Percentiles rank a stretch among this genome's conserved stretches.
These are phyloP conservation scores for Prasinococcaceae sp. DNA, from an alignment of 139 green algal species.

Conservation along the genomic window DNA sequence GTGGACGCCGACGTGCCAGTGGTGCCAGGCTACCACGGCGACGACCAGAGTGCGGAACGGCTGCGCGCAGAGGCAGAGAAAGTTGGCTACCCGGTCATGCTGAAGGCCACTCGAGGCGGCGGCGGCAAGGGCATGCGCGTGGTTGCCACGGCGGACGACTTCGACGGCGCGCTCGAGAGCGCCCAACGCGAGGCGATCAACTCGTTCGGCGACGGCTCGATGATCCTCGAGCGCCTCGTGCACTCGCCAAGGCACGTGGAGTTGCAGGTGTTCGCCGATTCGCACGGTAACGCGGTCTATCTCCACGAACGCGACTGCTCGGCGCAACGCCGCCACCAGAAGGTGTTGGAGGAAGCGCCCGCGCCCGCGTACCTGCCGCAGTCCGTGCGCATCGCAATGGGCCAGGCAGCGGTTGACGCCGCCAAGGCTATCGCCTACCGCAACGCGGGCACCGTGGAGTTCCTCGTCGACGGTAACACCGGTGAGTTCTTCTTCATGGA, in stretches of 20 bases:
- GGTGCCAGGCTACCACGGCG: conserved; percentile 57
- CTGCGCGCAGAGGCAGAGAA: conserved; percentile 20
- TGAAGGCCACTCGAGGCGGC: conserved; percentile 88
- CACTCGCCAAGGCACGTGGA: conserved; percentile 73
- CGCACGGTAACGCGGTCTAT: conserved; percentile 85
- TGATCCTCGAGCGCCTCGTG: conserved; percentile 93
- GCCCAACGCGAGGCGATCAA: conserved; percentile 59
- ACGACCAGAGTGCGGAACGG: conserved; percentile 7
- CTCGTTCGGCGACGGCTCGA: conserved; percentile 84
- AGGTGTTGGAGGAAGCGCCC: conserved; percentile 31
- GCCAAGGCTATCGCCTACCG: conserved; percentile 69
- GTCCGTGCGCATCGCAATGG: conserved; percentile 39
- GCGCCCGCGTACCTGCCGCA: not conserved
- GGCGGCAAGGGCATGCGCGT: conserved; percentile 82
- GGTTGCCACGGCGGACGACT: conserved; percentile 51
- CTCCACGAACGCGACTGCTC: conserved; percentile 92
- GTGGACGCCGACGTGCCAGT: conserved; percentile 59
- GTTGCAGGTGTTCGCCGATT: conserved; percentile 74
- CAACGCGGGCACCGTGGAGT: conserved; percentile 81
- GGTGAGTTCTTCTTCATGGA: conserved; percentile 88
- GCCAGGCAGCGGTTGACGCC: conserved; percentile 52
- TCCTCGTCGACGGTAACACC: conserved; percentile 68
- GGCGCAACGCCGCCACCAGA: conserved; percentile 95
- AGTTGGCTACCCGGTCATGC: conserved; percentile 77
- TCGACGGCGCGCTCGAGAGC: conserved; percentile 56